Percentiles rank a stretch among this genome's conserved stretches.
Evolutionary conservation across 768 basidiomycete genomes (phyloP).

Genomic region (Omphalotus guepiniiformis): DNA sequence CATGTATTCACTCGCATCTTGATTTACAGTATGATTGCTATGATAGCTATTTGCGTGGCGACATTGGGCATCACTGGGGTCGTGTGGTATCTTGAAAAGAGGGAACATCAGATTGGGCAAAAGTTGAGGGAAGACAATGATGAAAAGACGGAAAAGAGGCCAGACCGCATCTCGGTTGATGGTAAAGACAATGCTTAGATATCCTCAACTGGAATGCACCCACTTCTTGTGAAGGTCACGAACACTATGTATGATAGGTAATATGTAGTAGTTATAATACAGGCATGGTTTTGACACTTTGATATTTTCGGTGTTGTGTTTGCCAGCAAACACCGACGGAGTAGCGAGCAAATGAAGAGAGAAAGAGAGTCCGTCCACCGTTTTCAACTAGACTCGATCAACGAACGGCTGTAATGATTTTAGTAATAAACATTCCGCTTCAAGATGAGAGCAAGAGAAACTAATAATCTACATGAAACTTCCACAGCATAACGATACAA

Average conservation of each 20-base stretch:
- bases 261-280: no score
- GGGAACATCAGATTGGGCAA: constrained; percentile 17
- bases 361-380: not conserved
- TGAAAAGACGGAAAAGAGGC: not conserved
- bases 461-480: not conserved
- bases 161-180: not conserved
- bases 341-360: no score
- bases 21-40: constrained; percentile 46
- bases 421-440: no score
- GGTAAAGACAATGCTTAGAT: no score
- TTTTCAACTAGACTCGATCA: no score
- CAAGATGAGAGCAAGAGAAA: not conserved
- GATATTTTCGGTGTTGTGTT: not conserved
- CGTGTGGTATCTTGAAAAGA: constrained; percentile 51
- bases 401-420: no score
- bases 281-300: not conserved
- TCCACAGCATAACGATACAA: no score
- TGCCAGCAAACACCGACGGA: no score
- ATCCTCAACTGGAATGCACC: no score
- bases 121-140: not conserved
- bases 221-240: no score
- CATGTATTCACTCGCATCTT: not conserved
- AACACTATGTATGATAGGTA: no score
- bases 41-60: constrained; percentile 55
- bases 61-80: constrained; percentile 52